phyloP scores from a whole-genome alignment of 441 rosid genomes.

The Syzygium malaccense region DNA sequence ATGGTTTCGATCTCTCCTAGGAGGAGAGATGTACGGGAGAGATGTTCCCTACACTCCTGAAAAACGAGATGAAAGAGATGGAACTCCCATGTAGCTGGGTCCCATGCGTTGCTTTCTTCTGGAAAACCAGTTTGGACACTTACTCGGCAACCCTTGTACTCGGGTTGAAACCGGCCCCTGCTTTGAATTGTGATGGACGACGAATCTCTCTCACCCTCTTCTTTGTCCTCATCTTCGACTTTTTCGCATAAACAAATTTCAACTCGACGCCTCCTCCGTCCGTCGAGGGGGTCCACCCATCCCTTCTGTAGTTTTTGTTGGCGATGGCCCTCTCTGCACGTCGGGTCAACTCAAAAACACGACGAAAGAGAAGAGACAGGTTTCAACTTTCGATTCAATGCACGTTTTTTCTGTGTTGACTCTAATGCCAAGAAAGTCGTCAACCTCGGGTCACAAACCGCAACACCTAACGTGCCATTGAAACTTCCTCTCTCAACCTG shows the following conservation, averaged over 20 bases:
- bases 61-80: fast-evolving
- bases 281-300: fast-evolving
- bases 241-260: too few relatives aligned
- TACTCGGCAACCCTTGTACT: neutral
- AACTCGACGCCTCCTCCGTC: too few relatives aligned
- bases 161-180: neutral
- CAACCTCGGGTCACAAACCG: neutral
- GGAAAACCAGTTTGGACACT: neutral
- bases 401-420: neutral
- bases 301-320: neutral
- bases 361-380: neutral
- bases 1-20: neutral
- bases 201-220: neutral
- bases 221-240: neutral
- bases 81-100: neutral
- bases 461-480: neutral
- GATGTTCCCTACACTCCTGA: neutral
- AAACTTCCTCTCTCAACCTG: neutral
- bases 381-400: neutral
- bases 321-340: neutral
- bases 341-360: neutral
- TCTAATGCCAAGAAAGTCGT: neutral
- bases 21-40: neutral
- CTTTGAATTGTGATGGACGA: neutral
- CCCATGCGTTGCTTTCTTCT: neutral